These are phyloP conservation scores for Magnolia kwangsiensis DNA, from an alignment of 164 flowering plant species.

Conservation along the genomic window DNA sequence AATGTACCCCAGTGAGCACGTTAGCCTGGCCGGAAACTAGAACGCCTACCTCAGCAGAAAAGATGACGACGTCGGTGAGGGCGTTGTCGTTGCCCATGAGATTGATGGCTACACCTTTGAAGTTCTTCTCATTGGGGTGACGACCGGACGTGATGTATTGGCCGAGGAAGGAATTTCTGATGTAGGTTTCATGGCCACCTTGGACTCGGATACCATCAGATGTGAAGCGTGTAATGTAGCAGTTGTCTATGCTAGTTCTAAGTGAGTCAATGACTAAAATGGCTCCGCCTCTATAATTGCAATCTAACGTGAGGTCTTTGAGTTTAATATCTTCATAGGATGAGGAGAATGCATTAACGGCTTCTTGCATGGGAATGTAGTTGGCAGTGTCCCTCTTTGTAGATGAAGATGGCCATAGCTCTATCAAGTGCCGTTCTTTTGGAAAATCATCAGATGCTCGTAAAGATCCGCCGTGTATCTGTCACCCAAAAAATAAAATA, in stretches of 20 bases:
- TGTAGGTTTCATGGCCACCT: slow-evolving; percentile 77
- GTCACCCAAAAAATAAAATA: not conserved
- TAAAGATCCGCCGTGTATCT: slow-evolving; percentile 18
- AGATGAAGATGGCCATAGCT: slow-evolving; percentile 7
- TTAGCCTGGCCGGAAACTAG: slow-evolving; percentile 81
- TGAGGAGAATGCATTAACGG: slow-evolving; percentile 4
- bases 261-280: slow-evolving; percentile 59
- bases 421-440: slow-evolving; percentile 9
- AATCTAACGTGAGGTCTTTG: slow-evolving; percentile 61
- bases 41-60: slow-evolving; percentile 67
- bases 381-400: not conserved
- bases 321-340: slow-evolving; percentile 64
- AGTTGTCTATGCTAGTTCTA: slow-evolving; percentile 70
- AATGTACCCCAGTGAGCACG: slow-evolving; percentile 69
- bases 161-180: slow-evolving; percentile 76
- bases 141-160: slow-evolving; percentile 84
- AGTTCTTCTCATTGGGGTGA: slow-evolving; percentile 53
- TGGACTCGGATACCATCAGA: slow-evolving; percentile 55
- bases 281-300: slow-evolving; percentile 72
- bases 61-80: slow-evolving; percentile 72
- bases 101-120: slow-evolving; percentile 64
- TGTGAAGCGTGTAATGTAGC: slow-evolving; percentile 69
- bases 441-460: slow-evolving; percentile 18
- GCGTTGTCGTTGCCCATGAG: slow-evolving; percentile 75
- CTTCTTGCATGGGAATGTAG: not conserved